Base-by-base conservation (phyloP, 2,329 filamentous ascomycete species). In the Penicillium sp. region DNA sequence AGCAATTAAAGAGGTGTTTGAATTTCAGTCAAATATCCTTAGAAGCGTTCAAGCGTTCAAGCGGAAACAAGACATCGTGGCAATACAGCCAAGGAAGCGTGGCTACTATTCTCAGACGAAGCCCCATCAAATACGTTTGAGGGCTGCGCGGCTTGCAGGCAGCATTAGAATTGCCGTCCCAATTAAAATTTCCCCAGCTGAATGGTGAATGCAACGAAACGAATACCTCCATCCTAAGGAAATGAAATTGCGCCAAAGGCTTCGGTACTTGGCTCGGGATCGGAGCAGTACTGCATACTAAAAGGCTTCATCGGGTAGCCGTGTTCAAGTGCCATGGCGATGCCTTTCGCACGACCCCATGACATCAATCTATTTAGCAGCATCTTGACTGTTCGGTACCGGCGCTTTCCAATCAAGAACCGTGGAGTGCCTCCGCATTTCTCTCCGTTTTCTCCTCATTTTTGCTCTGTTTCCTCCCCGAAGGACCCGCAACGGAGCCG, bases 401-500 rank as follows among this genome's bases (percentile, higher is more conserved):
- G 12, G 27, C 3, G 23, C 6, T 27, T 35, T 43, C 47, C 29
- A 27, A 43, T 43, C 53, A 52, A 33, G 38, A 25, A 44, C 51
- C 52, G 61, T 62, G 59, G 65, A 61, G 55, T 52, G 38, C 43
- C 66, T 67, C 66, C 66, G 65, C 65, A 63, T 62, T 57, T 58
- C 53, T 63, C 67, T 64, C 62, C 31, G 13, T 33, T 33, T 33
- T 33, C 31, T 33, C 31, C 31, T 33, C 31, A 13, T 33, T 15
- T 33, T 15, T 5, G 31, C 12, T 33, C 60, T 10, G 12, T 44
- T 44, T 44, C 25, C 42, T 21, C 25, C 25, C 17, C 59, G 48
- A 44, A 33, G 31, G 27, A 21, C 23, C 44, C 43, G 25, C 49
- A 41, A 49, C 39, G 33, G 58, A 64, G 59, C 58, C 61, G 60